These are phyloP conservation scores for Barnettozyma botsteinii DNA, from an alignment of 805 yeast species.

Conservation along the genomic window DNA sequence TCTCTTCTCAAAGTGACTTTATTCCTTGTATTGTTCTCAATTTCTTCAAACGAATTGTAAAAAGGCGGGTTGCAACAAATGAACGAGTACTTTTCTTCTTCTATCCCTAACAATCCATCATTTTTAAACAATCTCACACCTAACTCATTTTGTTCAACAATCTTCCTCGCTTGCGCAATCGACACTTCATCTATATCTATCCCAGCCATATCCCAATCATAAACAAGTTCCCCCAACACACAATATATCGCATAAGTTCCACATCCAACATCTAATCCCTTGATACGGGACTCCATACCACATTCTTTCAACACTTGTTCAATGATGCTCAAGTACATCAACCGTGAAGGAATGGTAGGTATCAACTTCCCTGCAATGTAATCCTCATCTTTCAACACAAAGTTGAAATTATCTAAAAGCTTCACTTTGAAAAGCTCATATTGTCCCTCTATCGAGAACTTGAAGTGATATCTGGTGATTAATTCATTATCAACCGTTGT, in stretches of 20 bases:
- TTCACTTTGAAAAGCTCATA: constrained; percentile 3
- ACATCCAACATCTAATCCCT: constrained; percentile 43
- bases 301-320: constrained; percentile 2
- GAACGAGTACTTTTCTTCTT: constrained; percentile 21
- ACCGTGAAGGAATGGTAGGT: constrained; percentile 6
- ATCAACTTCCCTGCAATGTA: background rate
- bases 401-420: background rate
- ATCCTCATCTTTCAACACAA: background rate
- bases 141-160: constrained; percentile 27
- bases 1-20: constrained; percentile 25
- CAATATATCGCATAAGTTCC: constrained; percentile 46
- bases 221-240: constrained; percentile 29
- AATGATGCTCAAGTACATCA: constrained; percentile 3
- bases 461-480: background rate
- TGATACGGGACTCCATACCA: background rate
- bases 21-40: constrained; percentile 16
- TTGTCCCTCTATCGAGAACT: constrained; percentile 3
- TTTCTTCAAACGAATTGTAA: constrained; percentile 33
- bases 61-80: constrained; percentile 53
- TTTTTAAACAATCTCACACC: constrained; percentile 6
- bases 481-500: too few relatives aligned
- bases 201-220: constrained; percentile 30
- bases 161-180: constrained; percentile 25
- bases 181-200: constrained; percentile 38
- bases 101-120: constrained; percentile 13